A percentile compares a stretch with the other conserved stretches of the same genome.
phyloP scores from a whole-genome alignment of 192 early-diverging fungal genomes.

The Coemansia sp. region DNA sequence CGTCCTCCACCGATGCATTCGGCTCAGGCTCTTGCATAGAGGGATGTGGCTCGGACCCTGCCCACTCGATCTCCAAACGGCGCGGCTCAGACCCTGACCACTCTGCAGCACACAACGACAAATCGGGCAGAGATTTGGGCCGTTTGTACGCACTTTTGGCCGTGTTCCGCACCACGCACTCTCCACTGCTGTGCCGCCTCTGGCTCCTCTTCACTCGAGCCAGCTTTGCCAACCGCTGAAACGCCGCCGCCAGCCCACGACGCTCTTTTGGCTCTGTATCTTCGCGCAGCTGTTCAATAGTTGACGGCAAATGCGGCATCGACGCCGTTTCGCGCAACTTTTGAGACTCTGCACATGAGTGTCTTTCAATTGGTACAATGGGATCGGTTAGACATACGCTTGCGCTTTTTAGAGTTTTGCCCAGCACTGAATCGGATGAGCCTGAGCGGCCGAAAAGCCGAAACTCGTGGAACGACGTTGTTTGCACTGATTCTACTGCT shows the following conservation, averaged over 20 bases:
- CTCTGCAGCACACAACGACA: neutral
- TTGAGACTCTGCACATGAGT: too few species aligned
- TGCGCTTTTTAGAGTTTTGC: constrained; percentile 17
- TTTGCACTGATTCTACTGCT: constrained; percentile 40
- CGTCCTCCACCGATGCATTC: neutral
- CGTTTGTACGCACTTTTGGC: neutral
- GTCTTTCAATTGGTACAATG: too few species aligned
- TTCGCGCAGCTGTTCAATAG: neutral
- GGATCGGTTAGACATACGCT: constrained; percentile 12
- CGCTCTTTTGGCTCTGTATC: neutral
- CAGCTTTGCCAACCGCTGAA: neutral
- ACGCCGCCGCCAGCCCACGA: neutral
- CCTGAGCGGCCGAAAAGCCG: constrained; percentile 10
- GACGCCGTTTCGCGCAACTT: neutral
- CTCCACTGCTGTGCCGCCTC: constrained; percentile 2
- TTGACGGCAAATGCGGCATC: constrained; percentile 2
- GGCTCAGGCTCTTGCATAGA: too few species aligned
- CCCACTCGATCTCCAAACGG: too few species aligned
- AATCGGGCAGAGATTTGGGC: constrained; percentile 5
- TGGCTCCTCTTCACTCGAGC: neutral
- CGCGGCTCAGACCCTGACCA: too few species aligned
- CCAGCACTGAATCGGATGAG: neutral
- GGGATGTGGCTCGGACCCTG: too few species aligned
- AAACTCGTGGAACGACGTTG: constrained; percentile 17
- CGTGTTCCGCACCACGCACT: neutral